Base-by-base conservation (phyloP, 1,139 yeast genomes). In the Entelexis sorbosivorans region DNA sequence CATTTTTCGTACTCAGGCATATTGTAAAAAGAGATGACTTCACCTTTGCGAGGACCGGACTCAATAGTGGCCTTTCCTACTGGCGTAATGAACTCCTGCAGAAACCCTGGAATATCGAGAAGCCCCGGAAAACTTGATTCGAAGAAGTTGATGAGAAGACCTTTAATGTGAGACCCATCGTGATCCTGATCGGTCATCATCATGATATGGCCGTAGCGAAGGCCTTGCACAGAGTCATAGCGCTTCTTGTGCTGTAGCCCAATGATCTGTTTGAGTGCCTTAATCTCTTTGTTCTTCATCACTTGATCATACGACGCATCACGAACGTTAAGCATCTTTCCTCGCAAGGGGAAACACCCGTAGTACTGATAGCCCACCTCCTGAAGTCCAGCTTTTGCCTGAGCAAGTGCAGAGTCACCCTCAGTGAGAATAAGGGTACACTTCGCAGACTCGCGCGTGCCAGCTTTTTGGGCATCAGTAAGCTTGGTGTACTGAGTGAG, bases 111-210 rank as follows among this genome's bases (percentile, higher is more conserved):
- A 49, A 91, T 77, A 56, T 83, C 84, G 42, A 93, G 73, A 58
- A 93, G 72, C 1, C 97, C 98, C 1, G 98, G 98, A 70, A 93
- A 93, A 44, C 95, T 84, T 5, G 93, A 78, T 66, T 91, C 97
- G 55, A 93, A 71, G 64, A 91, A 93, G 66, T 93, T 93, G 63
- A 93, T 93, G 57, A 93, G 78, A 61, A 93, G 76, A 58, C 99
- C 99, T 66, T 93, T 93, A 64, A 93, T 93, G 72, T 93, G 99
- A 20, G 95, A 85, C 54, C 99, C 99, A 75, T 93, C 99, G 63
- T 89, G 96, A 85, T 93, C 99, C 69, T 93, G 99, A 84, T 93
- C 99, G 5, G 99, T 88, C 98, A 93, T 93, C 64, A 93, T 88
- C 97, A 93, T 91, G 48, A 93, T 77, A 66, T 88, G 96, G 28